Conservation (phyloP, 352 stramenopile species). For the Phytophthora europaea region DNA sequence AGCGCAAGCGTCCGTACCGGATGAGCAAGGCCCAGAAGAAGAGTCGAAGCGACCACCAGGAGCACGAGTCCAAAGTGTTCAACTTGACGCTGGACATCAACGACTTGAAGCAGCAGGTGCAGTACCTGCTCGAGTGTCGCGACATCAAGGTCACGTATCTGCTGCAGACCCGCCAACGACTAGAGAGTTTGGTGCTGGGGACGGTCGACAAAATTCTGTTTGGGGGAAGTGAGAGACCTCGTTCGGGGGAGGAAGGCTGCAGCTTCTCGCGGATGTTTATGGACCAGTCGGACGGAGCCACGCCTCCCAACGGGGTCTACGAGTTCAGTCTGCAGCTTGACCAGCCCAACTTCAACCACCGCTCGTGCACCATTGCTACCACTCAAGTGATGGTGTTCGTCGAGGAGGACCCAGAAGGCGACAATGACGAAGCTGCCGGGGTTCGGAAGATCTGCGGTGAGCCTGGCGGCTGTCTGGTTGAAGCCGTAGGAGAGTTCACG, state of each 20-base stretch:
- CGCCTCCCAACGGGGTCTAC: slow-evolving; percentile 30
- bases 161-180: slow-evolving; percentile 25
- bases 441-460: slow-evolving; percentile 26
- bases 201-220: slow-evolving; percentile 37
- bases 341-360: slow-evolving; percentile 41
- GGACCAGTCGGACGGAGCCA: slow-evolving; percentile 25
- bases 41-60: slow-evolving; percentile 14
- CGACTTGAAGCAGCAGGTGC: slow-evolving; percentile 43
- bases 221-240: slow-evolving; percentile 19
- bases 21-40: slow-evolving; percentile 33
- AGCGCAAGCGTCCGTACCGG: slow-evolving; percentile 34
- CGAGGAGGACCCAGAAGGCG: slow-evolving; percentile 32
- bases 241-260: slow-evolving; percentile 35
- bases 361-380: slow-evolving; percentile 36
- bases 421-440: slow-evolving; percentile 24
- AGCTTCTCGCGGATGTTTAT: slow-evolving; percentile 44
- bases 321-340: slow-evolving; percentile 39
- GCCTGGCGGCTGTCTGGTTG: slow-evolving; percentile 27
- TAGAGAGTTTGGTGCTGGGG: slow-evolving; percentile 24
- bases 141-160: slow-evolving; percentile 33
- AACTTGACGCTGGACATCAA: slow-evolving; percentile 45
- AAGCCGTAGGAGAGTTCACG: slow-evolving; percentile 33
- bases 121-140: slow-evolving; percentile 31
- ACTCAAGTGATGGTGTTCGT: slow-evolving; percentile 32
- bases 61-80: slow-evolving; percentile 32